These are phyloP conservation scores for Candida koratica DNA, from an alignment of 805 yeast genomes.

Conservation along the genomic window DNA sequence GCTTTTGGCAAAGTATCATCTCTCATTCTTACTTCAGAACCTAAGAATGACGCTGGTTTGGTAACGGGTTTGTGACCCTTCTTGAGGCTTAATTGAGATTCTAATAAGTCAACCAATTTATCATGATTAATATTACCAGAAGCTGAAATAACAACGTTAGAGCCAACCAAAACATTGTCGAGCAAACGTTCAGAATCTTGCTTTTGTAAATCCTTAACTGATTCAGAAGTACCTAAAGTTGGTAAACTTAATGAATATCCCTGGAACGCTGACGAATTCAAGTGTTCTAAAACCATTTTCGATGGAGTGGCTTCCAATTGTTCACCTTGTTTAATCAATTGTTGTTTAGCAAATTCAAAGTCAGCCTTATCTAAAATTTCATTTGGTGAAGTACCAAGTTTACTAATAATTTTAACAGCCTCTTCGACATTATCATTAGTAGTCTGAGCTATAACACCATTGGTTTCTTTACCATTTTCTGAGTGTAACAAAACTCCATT, in stretches of 20 bases:
- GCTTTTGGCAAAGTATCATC: slow-evolving; percentile 84
- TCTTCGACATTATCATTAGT: slow-evolving; percentile 46
- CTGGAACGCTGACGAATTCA: slow-evolving; percentile 82
- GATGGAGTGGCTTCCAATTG: slow-evolving; percentile 55
- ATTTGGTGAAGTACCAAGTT: slow-evolving; percentile 36
- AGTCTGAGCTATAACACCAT: slow-evolving; percentile 57
- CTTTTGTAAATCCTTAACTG: slow-evolving; percentile 53
- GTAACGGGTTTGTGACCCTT: slow-evolving; percentile 48
- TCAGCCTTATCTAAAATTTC: slow-evolving; percentile 41
- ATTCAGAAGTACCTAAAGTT: slow-evolving; percentile 67
- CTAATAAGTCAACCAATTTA: slow-evolving; percentile 62
- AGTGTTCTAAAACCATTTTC: slow-evolving; percentile 63
- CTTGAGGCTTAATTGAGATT: slow-evolving; percentile 45
- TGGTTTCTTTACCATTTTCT: slow-evolving; percentile 57
- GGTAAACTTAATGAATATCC: slow-evolving; percentile 79
- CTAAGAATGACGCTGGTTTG: slow-evolving; percentile 64
- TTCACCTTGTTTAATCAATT: slow-evolving; percentile 46
- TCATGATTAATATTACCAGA: slow-evolving; percentile 72
- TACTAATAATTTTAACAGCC: slow-evolving; percentile 52
- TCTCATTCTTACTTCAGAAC: slow-evolving; percentile 84
- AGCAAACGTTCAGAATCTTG: slow-evolving; percentile 57
- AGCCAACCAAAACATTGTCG: slow-evolving; percentile 52
- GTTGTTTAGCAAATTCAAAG: slow-evolving; percentile 45
- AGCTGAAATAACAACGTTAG: slow-evolving; percentile 66
- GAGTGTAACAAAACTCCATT: slow-evolving; percentile 57